A percentile compares a stretch with the other conserved stretches of the same genome.
Conservation (phyloP, 148 eudicot genomes). For the Rhododendron kiyosumense region DNA sequence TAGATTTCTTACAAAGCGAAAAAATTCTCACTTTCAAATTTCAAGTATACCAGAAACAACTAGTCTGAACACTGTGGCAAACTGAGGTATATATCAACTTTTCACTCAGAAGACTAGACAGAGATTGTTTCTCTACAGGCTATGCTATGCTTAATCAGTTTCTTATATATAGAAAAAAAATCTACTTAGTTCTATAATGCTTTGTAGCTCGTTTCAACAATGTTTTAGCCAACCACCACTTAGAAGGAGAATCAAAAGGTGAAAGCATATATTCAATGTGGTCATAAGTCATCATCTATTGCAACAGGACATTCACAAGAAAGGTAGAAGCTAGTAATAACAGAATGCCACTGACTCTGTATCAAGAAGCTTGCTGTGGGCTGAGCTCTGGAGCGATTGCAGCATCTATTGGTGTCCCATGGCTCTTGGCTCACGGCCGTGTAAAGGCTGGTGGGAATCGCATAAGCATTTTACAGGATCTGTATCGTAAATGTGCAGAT, state of each 20-base stretch:
- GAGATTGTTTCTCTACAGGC: too few relatives aligned
- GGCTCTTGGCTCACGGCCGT: background rate
- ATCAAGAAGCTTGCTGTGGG: background rate
- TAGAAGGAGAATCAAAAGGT: background rate
- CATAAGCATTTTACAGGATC: background rate
- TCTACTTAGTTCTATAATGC: too few relatives aligned
- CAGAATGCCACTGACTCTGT: background rate
- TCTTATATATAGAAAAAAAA: too few relatives aligned
- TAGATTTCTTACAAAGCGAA: too few relatives aligned
- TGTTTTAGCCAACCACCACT: background rate
- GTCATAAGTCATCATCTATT: background rate
- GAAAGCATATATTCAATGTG: background rate
- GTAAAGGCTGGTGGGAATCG: background rate
- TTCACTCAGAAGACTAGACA: too few relatives aligned
- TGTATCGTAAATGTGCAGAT: background rate
- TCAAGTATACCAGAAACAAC: too few relatives aligned
- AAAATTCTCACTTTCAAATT: too few relatives aligned
- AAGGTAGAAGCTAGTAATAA: background rate
- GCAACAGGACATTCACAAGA: background rate
- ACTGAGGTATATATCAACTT: too few relatives aligned
- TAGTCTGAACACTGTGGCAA: too few relatives aligned
- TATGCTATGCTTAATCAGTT: too few relatives aligned
- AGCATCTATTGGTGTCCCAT: background rate
- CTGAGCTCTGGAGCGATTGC: background rate
- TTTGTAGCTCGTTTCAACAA: too few relatives aligned